phyloP scores from a whole-genome alignment of 208 protist species.

The Spironucleus salmonicida region DNA sequence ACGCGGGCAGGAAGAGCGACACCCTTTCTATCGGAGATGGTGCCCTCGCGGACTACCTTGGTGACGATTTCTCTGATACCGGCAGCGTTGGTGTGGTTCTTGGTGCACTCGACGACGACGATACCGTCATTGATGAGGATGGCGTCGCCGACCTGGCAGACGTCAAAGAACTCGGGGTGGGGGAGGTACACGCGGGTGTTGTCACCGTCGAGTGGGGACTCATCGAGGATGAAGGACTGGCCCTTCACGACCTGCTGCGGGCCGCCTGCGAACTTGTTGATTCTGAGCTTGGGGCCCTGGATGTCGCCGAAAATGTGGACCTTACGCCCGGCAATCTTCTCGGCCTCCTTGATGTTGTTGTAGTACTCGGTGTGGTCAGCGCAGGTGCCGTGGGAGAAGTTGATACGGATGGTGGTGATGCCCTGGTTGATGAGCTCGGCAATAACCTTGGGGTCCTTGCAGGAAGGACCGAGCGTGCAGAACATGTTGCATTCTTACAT shows the following conservation, averaged over 20 bases:
- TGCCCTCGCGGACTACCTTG: not conserved
- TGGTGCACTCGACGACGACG: not conserved
- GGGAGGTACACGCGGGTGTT: conserved; percentile 26
- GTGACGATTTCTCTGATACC: not conserved
- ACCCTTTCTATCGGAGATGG: not conserved
- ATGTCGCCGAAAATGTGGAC: conserved; percentile 39
- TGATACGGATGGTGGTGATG: conserved; percentile 40
- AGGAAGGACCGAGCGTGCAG: conserved; percentile 34
- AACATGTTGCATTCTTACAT: too few species aligned
- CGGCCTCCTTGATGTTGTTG: conserved; percentile 24
- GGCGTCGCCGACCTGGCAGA: conserved; percentile 31
- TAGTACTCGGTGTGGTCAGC: conserved; percentile 35
- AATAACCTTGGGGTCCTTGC: conserved; percentile 3
- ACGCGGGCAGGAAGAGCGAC: not conserved
- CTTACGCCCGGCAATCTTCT: not conserved
- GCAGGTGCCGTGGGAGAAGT: conserved; percentile 40
- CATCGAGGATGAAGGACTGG: not conserved
- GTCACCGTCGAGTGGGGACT: not conserved
- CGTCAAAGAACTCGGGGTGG: conserved; percentile 32
- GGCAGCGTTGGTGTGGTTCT: not conserved
- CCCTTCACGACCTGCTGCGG: conserved; percentile 5
- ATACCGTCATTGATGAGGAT: conserved; percentile 43
- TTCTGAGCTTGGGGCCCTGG: conserved; percentile 40
- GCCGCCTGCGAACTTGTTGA: conserved; percentile 16
- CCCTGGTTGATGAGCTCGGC: conserved; percentile 32